Base-by-base conservation (phyloP, 345 rosid species). In the Firmiana major region DNA sequence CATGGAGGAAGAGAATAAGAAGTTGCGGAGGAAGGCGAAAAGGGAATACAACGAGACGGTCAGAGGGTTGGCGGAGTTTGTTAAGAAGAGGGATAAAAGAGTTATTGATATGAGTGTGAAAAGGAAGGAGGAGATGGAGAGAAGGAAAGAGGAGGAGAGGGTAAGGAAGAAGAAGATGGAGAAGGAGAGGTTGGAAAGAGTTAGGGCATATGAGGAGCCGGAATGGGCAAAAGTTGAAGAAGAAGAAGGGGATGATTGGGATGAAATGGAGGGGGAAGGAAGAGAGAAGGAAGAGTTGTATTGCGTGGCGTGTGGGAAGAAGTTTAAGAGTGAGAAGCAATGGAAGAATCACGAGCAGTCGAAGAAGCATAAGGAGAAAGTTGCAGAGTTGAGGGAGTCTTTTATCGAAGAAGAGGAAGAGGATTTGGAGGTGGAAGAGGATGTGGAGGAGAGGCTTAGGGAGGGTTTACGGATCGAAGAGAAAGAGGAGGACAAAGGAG, bases 301-400 rank as follows among this genome's bases (percentile, higher is more conserved):
- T 75, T 96, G 99, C 51, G 89, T 93, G 67, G 93, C 80, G 7
- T 96, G 99, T 77, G 83, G 97, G 72, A 96, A 96, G 86, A 96
- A 92, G 81, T 96, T 96, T 42, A 93, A 93, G 84, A 92, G 97
- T 71, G 92, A 96, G 81, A 92, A 93, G 86, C 98, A 96, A 77
- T 96, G 98, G 98, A 88, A 88, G 84, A 96, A 93, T 85, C 98
- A 96, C 10, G 98, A 96, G 84, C 98, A 92, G 88, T 96, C 98
- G 0, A 92, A 92, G 90, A 96, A 96, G 91, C 99, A 96, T 24
- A 92, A 87, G 88, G 98, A 96, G 88, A 93, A 87, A 86, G 90
- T 96, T 58, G 97, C 90, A 0, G 86, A 89, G 81, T 88, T 93
- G 85, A 89, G 90, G 85, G 88, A 91, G 63, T 73, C 88, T 0